phyloP scores from a whole-genome alignment of 805 yeast species.

The Starmerella cellae region DNA sequence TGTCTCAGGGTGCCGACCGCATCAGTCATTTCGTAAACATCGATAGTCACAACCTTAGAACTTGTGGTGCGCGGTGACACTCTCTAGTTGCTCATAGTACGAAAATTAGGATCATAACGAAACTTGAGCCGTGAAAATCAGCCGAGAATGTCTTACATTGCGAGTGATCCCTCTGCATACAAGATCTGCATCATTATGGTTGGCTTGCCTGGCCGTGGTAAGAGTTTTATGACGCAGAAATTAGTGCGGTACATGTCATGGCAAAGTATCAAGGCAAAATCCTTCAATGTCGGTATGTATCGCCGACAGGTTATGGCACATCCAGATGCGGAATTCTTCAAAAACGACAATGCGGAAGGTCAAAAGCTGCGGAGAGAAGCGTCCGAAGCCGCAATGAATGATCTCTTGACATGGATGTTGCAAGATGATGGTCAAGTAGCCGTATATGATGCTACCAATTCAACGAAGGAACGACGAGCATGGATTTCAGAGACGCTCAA shows the following conservation, averaged over 20 bases:
- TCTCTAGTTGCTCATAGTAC: no score
- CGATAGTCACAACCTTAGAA: no score
- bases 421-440: conserved; percentile 79
- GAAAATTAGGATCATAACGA: no score
- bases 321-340: conserved; percentile 68
- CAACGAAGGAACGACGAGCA: conserved; percentile 59
- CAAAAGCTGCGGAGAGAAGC: conserved; percentile 53
- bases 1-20: no score
- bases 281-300: conserved; percentile 81
- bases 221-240: conserved; percentile 86
- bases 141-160: conserved; percentile 20
- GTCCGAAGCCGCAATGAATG: conserved; percentile 54
- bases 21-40: no score
- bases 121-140: no score
- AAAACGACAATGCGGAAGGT: conserved; percentile 52
- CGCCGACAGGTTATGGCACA: conserved; percentile 50
- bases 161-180: conserved; percentile 18
- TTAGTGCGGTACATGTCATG: conserved; percentile 84
- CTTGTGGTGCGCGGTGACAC: no score
- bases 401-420: conserved; percentile 77
- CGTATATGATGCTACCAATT: conserved; percentile 85
- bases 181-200: conserved; percentile 28
- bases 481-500: conserved; percentile 36
- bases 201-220: conserved; percentile 55
- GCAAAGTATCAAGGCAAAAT: conserved; percentile 75